A percentile compares a stretch with the other conserved stretches of the same genome.
phyloP scores from a whole-genome alignment of 225 moss, liverwort and hornwort genomes.

The Pseudoscleropodium purum region DNA sequence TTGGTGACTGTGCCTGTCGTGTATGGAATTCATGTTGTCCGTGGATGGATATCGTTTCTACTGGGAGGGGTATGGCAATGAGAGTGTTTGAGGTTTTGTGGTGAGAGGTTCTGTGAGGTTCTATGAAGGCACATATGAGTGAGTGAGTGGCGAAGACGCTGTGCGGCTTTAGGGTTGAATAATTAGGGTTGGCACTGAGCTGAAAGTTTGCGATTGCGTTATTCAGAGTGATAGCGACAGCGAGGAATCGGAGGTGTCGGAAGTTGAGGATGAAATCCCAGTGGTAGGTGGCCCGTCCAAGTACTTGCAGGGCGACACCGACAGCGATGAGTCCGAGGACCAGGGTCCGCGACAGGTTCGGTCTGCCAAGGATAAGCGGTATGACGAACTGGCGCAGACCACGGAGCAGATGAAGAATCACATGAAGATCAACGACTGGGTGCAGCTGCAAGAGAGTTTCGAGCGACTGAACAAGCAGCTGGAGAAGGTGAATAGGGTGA shows the following conservation, averaged over 20 bases:
- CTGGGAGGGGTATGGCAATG: background rate
- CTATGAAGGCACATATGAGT: background rate
- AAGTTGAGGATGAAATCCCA: conserved; percentile 21
- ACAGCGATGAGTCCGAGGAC: conserved; percentile 80
- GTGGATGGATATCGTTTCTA: background rate
- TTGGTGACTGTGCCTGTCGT: background rate
- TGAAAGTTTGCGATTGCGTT: background rate
- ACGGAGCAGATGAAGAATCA: conserved; percentile 87
- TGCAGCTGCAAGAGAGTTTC: conserved; percentile 90
- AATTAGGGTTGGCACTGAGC: background rate
- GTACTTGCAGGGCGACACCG: conserved; percentile 35
- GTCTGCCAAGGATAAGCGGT: conserved; percentile 92
- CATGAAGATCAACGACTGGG: conserved; percentile 98
- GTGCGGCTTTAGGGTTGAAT: background rate
- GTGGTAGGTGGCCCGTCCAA: conserved; percentile 21
- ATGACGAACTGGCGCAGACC: conserved; percentile 80
- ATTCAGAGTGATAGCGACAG: conserved; percentile 32
- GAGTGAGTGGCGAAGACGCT: background rate
- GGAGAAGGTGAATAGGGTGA: conserved; percentile 89
- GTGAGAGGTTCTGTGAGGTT: background rate
- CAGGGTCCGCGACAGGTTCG: conserved; percentile 62
- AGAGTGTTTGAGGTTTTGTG: background rate
- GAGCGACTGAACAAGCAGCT: conserved; percentile 94
- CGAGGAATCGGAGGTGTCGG: conserved; percentile 26
- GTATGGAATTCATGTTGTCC: background rate